Evolutionary conservation across 228 moss, liverwort and hornwort genomes (phyloP), one percentile per base, ranked within the genome.

Genomic region (Sphagnum magellanicum): DNA sequence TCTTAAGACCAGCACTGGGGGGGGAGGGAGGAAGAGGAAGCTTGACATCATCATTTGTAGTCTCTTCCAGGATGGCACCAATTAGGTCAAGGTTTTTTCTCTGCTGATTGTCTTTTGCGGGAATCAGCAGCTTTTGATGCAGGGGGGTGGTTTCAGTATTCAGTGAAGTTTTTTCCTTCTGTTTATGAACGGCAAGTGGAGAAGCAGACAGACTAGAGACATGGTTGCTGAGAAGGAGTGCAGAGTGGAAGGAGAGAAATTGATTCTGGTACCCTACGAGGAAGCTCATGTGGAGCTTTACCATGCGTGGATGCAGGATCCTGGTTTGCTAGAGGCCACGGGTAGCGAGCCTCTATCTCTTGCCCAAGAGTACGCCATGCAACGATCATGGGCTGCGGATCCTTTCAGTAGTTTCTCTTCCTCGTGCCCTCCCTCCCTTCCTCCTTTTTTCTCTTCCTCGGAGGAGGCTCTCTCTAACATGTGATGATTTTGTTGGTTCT

Each of bases 281-380:
- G 75, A 15, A 53, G 78, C 70, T 51, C 82, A 82, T 67, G 82
- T 82, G 16, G 75, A 73, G 16, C 66, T 52, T 48, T 82, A 82
- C 61, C 75, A 82, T 63, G 58, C 62, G 59, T 82, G 82, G 82
- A 75, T 82, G 60, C 75, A 78, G 64, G 75, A 82, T 17, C 70
- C 78, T 13, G 32, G 70, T 49, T 60, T 82, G 70, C 73, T 78
- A 50, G 70, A 82, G 53, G 73, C 70, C 62, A 82, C 82, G 32
- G 73, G 48, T 67, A 78, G 78, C 12, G 82, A 82, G 16, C 52
- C 73, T 5, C 73, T 82, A 14, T 70, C 78, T 59, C 70, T 82
- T 6, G 64, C 68, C 32, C 63, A 82, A 58, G 75, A 82, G 49
- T 79, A 78, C 32, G 76, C 66, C 8, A 70, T 82, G 61, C 82